Evolutionary conservation across 2,329 filamentous ascomycete species (phyloP), one percentile per base, ranked within the genome.

Genomic region (Fusarium nisikadoi): DNA sequence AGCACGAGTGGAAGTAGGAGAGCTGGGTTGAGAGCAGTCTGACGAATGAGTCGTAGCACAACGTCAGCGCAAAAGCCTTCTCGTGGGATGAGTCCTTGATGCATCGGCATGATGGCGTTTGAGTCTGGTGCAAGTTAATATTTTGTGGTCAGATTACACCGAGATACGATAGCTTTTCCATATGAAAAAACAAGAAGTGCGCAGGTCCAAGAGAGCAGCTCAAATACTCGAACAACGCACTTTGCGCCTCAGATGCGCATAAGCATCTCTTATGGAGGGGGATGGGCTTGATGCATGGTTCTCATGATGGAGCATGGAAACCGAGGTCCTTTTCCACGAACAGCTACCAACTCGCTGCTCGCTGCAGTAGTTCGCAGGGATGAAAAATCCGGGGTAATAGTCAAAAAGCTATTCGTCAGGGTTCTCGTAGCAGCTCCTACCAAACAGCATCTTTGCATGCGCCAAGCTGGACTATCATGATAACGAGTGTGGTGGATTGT

Each of bases 1-100:
- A 93, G 84, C 47, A 93, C 76, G 29, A 93, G 83, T 2, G 91
- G 88, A 17, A 94, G 81, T 1, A 92, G 86, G 25, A 93, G 81
- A 42, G 85, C 83, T 4, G 92, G 91, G 76, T 92, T 92, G 65
- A 94, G 82, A 11, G 87, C 84, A 1, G 90, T 93, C 59, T 84
- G 83, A 70, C 87, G 86, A 72, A 94, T 77, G 43, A 92, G 76
- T 42, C 84, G 84, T 39, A 86, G 81, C 65, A 93, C 71, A 17
- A 90, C 88, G 76, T 93, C 91, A 65, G 84, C 84, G 39, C 86
- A 89, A 76, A 92, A 86, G 50, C 87, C 87, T 81, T 89, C 87
- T 65, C 87, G 86, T 23, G 87, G 87, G 36, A 89, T 79, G 72
- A 86, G 80, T 68, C 86, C 86, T 58, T 85, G 84, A 79, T 87